phyloP scores from a whole-genome alignment of 176 grass and related monocot genomes.

The Typha latifolia region DNA sequence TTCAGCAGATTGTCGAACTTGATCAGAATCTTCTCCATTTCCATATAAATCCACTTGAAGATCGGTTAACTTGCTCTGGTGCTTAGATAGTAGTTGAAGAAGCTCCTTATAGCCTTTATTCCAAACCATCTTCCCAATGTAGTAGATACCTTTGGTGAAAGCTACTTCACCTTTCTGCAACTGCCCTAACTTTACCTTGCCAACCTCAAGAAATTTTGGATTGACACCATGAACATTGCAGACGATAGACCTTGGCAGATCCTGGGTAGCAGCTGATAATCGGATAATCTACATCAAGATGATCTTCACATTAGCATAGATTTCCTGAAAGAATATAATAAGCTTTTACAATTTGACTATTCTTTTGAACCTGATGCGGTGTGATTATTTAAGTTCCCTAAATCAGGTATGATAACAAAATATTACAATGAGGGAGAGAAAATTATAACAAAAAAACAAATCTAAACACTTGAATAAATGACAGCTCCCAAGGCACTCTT shows the following conservation, averaged over 20 bases:
- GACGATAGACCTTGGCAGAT: conserved; percentile 66
- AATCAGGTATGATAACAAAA: too few species aligned
- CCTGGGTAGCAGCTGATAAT: conserved; percentile 86
- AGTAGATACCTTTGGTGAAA: conserved; percentile 74
- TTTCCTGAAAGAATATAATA: background rate
- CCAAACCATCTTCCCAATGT: conserved; percentile 99
- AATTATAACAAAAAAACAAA: too few species aligned
- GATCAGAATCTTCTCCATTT: conserved; percentile 80
- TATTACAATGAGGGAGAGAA: too few species aligned
- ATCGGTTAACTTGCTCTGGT: conserved; percentile 57
- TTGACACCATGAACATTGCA: conserved; percentile 99
- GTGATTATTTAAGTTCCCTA: too few species aligned
- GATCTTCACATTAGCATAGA: background rate
- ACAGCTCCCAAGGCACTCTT: too few species aligned
- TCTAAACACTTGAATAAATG: too few species aligned
- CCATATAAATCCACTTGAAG: conserved; percentile 86
- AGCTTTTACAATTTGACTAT: background rate
- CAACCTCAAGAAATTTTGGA: conserved; percentile 88
- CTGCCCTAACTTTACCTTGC: conserved; percentile 61
- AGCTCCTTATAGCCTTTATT: conserved; percentile 92
- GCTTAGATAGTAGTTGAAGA: conserved; percentile 61
- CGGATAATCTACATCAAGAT: conserved; percentile 48
- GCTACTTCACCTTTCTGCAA: conserved; percentile 62
- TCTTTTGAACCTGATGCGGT: too few species aligned
- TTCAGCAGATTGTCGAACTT: conserved; percentile 46